Base-by-base conservation (phyloP, 139 green algal genomes). In the Gonium pectorale region DNA sequence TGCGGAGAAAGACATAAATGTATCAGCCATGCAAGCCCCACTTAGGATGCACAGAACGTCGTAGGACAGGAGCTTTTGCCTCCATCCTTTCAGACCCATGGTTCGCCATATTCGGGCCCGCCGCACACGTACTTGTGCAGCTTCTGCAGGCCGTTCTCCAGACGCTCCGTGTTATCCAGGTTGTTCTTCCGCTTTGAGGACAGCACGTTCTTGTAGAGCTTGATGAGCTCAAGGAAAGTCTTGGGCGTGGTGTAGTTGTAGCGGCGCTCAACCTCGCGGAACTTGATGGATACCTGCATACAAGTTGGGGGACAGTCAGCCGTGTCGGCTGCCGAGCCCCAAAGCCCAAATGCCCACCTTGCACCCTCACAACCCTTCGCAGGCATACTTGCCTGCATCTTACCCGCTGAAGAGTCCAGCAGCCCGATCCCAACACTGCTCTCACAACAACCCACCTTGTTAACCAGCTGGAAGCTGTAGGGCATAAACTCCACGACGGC, bases 221-320 rank as follows among this genome's bases (percentile, higher is more conserved):
- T 95, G 90, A 97, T 97, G 35, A 97, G 89, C 93, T 97, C 94
- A 56, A 98, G 78, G 90, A 97, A 97, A 0, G 94, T 96, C 93
- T 98, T 98, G 66, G 95, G 95, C 2, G 95, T 98, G 46, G 94
- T 97, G 93, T 98, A 97, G 66, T 95, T 94, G 86, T 94, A 94
- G 64, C 95, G 91, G 60, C 92, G 92, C 90, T 98, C 95, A 0
- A 79, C 70, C 56, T 94, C 90, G 70, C 92, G 91, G 85, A 94
- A 96, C 64, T 90, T 86, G 44, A 90, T 91, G 24, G 86, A 92
- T 11, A 92, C 85, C 77, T 90, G 56, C 59, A 37, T 3, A 29
- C 59, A 37, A 13, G 22, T 2, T 3, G 59, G 38, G 17, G 17
- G 19, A 41, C 62, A 41, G n/a, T 64, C 56, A n/a, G n/a, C n/a